Evolutionary conservation across 2,329 filamentous ascomycete genomes (phyloP), one percentile per base, ranked within the genome.

Genomic region (Exophiala oligosperma): DNA sequence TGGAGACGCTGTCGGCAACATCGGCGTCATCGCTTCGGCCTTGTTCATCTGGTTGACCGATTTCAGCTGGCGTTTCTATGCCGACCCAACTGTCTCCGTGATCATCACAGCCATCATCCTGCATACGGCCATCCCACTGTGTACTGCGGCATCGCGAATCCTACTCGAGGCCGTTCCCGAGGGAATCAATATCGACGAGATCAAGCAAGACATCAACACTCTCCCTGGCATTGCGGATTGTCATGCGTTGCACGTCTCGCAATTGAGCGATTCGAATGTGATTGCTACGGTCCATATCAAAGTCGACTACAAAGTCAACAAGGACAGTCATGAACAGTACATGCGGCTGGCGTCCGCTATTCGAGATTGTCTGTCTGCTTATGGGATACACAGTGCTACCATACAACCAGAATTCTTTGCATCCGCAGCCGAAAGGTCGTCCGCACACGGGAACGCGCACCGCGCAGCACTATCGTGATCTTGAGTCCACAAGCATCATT

Each of bases 191-290:
- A 84, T 97, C 55, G 88, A 92, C 63, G 90, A 97, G 59, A 92
- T 97, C 73, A 90, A 91, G 66, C 87, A 93, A 66, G 93, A 99
- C 71, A 96, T 97, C 53, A 84, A 91, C 69, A 77, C 84, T 17
- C 84, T 97, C 5, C 88, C 89, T 0, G 93, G 92, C 41, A 89
- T 97, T 49, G 80, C 93, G 61, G 91, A 88, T 71, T 96, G 92
- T 70, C 93, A 99, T 74, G 92, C 97, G 72, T 82, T 97, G 24
- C 93, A 99, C 72, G 91, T 99, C 63, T 97, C 93, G 93, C 93
- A 97, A 74, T 83, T 97, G 32, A 96, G 90, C 14, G 93, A 97
- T 71, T 93, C 92, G 54, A 96, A 97, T 77, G 81, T 96, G 38
- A 89, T 99, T 38, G 92, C 93, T 12, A 94, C 89, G 7, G 84